phyloP scores from a whole-genome alignment of 768 basidiomycete species.

The Naganishia vishniacii region DNA sequence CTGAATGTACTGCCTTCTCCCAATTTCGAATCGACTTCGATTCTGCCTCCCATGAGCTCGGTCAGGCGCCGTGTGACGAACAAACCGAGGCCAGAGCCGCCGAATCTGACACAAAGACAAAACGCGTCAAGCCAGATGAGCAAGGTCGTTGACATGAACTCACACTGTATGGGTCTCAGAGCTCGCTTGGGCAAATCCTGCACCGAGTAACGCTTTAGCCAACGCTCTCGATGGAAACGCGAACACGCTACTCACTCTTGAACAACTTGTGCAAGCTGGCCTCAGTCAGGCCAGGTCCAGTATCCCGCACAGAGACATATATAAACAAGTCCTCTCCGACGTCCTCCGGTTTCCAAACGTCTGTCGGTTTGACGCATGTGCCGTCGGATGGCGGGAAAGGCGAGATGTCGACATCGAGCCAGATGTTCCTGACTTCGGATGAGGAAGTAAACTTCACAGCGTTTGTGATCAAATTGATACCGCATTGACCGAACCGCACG shows the following conservation, averaged over 20 bases:
- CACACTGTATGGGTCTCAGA: conserved; percentile 16
- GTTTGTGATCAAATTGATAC: conserved; percentile 48
- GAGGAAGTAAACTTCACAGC: conserved; percentile 45
- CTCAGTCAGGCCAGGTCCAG: conserved; percentile 43
- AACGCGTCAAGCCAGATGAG: background rate
- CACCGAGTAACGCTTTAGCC: too few relatives aligned
- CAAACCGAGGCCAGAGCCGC: conserved; percentile 45
- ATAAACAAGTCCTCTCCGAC: conserved; percentile 36
- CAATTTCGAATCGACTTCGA: conserved; percentile 41
- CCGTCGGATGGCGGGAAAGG: conserved; percentile 40
- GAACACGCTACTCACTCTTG: conserved; percentile 21
- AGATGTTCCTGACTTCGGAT: conserved; percentile 34
- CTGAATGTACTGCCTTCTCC: conserved; percentile 36
- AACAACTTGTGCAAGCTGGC: conserved; percentile 43
- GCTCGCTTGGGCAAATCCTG: conserved; percentile 20
- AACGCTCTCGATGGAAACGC: too few relatives aligned
- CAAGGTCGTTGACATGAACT: background rate
- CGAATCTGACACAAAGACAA: conserved; percentile 30
- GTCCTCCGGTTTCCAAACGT: conserved; percentile 28
- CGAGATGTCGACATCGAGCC: conserved; percentile 44
- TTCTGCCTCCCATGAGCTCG: conserved; percentile 44
- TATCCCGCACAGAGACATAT: conserved; percentile 41
- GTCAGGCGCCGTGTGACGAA: conserved; percentile 39
- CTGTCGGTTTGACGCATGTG: conserved; percentile 39
- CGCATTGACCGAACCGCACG: conserved; percentile 42